Percentiles rank a stretch among this genome's conserved stretches.
These are phyloP conservation scores for Talaromyces adpressus DNA, from an alignment of 495 filamentous ascomycete genomes.

Conservation along the genomic window DNA sequence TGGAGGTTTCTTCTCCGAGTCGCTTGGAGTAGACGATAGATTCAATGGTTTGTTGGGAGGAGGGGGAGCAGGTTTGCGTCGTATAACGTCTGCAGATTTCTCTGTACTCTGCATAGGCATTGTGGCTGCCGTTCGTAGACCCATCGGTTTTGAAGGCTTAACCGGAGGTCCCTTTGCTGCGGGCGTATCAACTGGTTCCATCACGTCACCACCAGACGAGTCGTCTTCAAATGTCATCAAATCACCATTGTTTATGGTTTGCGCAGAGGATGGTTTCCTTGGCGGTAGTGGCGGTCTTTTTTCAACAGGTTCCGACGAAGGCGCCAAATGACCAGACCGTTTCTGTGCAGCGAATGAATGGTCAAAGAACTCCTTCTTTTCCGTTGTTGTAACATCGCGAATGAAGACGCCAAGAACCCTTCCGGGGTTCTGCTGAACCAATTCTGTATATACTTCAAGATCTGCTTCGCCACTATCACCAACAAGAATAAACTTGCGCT, in stretches of 20 bases:
- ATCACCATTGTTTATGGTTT: conserved; percentile 41
- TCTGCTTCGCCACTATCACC: conserved; percentile 97
- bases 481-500: conserved; percentile 82
- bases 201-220: conserved; percentile 12
- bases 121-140: conserved; percentile 43
- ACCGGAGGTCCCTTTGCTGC: conserved; percentile 40
- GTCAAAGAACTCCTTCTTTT: conserved; percentile 68
- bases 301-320: conserved; percentile 15
- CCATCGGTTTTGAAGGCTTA: conserved; percentile 60
- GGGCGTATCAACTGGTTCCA: conserved; percentile 6
- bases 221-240: conserved; percentile 61
- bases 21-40: conserved; percentile 13
- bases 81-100: conserved; percentile 10
- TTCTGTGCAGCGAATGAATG: conserved; percentile 44
- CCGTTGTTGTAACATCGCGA: conserved; percentile 80
- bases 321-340: conserved; percentile 3
- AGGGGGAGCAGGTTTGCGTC: conserved; percentile 38
- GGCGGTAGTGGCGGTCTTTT: conserved; percentile 33
- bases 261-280: conserved; percentile 14
- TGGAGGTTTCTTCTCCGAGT: conserved; percentile 12
- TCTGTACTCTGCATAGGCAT: conserved; percentile 6
- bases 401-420: conserved; percentile 84
- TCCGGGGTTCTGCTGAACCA: conserved; percentile 75
- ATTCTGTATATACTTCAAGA: conserved; percentile 92
- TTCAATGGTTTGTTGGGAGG: conserved; percentile 34